A percentile compares a stretch with the other conserved stretches of the same genome.
Evolutionary conservation across 345 rosid species (phyloP).

Genomic region (Cardamine chenopodiifolia): DNA sequence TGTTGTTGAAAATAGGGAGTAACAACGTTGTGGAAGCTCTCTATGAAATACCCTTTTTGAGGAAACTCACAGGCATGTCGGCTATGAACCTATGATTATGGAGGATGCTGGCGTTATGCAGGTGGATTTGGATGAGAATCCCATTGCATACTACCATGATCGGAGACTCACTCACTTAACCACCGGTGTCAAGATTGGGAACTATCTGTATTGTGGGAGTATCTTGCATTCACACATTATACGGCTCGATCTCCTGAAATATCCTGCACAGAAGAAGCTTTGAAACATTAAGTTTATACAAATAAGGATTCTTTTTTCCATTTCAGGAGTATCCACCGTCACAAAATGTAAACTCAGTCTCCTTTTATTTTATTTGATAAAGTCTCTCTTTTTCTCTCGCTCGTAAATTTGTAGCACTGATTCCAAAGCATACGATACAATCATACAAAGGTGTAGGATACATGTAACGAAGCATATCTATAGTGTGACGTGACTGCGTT

Average conservation of each 20-base stretch:
- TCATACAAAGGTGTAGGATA: not conserved
- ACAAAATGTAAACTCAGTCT: not conserved
- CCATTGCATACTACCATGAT: slow-evolving; percentile 58
- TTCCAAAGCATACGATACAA: not conserved
- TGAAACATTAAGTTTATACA: slow-evolving; percentile 2
- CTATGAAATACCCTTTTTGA: slow-evolving; percentile 44
- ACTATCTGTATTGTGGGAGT: slow-evolving; percentile 59
- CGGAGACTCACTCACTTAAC: no score
- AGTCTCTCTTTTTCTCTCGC: not conserved
- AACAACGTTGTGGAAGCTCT: slow-evolving; percentile 23
- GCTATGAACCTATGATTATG: not conserved
- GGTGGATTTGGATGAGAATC: slow-evolving; percentile 65
- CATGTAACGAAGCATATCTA: not conserved
- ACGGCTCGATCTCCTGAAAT: slow-evolving; percentile 49
- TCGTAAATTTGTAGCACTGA: not conserved
- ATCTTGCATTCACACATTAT: slow-evolving; percentile 41
- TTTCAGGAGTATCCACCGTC: not conserved
- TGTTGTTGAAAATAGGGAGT: slow-evolving; percentile 33
- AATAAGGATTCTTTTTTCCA: no score
- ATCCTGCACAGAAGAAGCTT: slow-evolving; percentile 45
- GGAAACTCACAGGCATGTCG: slow-evolving; percentile 46
- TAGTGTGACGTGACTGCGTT: not conserved
- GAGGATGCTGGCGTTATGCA: slow-evolving; percentile 51
- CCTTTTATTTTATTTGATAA: no score
- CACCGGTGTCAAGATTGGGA: slow-evolving; percentile 65